These are phyloP conservation scores for Penicillium egyptiacum DNA, from an alignment of 495 filamentous ascomycete genomes.

Conservation along the genomic window DNA sequence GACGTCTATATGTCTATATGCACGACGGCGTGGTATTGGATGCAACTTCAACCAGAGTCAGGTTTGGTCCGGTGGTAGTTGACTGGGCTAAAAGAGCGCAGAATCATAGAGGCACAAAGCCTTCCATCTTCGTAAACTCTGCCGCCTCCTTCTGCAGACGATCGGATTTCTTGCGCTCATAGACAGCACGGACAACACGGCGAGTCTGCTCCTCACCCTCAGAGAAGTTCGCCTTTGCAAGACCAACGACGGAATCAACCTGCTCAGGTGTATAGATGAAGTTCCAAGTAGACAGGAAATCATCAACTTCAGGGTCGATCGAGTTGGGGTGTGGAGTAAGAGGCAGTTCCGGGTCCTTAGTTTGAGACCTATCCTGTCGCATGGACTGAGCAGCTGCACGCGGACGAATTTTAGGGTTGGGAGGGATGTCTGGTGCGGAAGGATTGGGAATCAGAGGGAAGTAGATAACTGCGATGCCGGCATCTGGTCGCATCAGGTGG, in stretches of 20 bases:
- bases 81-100: neutral
- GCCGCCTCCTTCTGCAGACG: constrained; percentile 60
- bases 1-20: neutral
- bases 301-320: constrained; percentile 74
- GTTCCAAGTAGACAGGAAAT: constrained; percentile 96
- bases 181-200: constrained; percentile 82
- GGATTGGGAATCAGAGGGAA: constrained; percentile 85
- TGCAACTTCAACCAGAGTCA: neutral
- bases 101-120: constrained; percentile 37
- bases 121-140: constrained; percentile 44
- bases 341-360: constrained; percentile 25
- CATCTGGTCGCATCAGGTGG: constrained; percentile 71
- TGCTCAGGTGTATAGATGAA: constrained; percentile 90
- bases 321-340: constrained; percentile 58
- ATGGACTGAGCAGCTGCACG: constrained; percentile 24
- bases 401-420: constrained; percentile 26
- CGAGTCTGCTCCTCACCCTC: constrained; percentile 75
- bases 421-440: constrained; percentile 36
- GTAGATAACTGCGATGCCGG: constrained; percentile 87
- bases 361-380: constrained; percentile 14
- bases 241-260: constrained; percentile 73
- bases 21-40: neutral
- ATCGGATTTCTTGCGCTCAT: constrained; percentile 79
- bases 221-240: constrained; percentile 83
- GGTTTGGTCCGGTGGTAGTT: neutral